Conservation (phyloP, 345 rosid genomes). For the Passiflora organensis region DNA sequence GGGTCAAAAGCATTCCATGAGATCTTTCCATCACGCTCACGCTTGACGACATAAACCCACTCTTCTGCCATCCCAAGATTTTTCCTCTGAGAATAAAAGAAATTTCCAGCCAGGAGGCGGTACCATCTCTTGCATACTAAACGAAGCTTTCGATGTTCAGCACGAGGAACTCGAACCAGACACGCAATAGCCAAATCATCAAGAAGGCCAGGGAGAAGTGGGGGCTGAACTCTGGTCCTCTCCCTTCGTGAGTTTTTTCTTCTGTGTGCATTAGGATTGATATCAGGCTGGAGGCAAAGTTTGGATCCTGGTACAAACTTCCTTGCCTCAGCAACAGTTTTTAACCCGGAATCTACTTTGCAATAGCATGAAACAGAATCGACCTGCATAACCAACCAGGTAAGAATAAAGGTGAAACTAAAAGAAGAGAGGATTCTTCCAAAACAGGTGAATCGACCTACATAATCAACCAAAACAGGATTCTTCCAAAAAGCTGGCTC, state of each 20-base stretch:
- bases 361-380: slow-evolving; percentile 96
- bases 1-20: slow-evolving; percentile 95
- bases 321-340: slow-evolving; percentile 88
- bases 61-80: slow-evolving; percentile 83
- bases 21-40: slow-evolving; percentile 88
- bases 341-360: slow-evolving; percentile 84
- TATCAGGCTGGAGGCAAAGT: slow-evolving; percentile 91
- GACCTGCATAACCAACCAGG: slow-evolving; percentile 50
- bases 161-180: slow-evolving; percentile 85
- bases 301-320: slow-evolving; percentile 94
- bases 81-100: slow-evolving; percentile 72
- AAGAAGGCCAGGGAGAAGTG: slow-evolving; percentile 88
- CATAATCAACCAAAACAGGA: too few species aligned
- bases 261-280: slow-evolving; percentile 85
- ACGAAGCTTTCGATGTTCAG: slow-evolving; percentile 78
- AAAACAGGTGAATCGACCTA: too few species aligned
- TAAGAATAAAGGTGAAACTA: slow-evolving; percentile 4
- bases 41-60: slow-evolving; percentile 89
- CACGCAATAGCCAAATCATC: slow-evolving; percentile 96
- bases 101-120: slow-evolving; percentile 65
- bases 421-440: not conserved
- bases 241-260: slow-evolving; percentile 66
- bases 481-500: too few species aligned
- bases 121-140: slow-evolving; percentile 87
- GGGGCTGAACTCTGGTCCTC: slow-evolving; percentile 71